Conservation (phyloP, 2,329 filamentous ascomycete species). For the Diaporthe aspalathi region DNA sequence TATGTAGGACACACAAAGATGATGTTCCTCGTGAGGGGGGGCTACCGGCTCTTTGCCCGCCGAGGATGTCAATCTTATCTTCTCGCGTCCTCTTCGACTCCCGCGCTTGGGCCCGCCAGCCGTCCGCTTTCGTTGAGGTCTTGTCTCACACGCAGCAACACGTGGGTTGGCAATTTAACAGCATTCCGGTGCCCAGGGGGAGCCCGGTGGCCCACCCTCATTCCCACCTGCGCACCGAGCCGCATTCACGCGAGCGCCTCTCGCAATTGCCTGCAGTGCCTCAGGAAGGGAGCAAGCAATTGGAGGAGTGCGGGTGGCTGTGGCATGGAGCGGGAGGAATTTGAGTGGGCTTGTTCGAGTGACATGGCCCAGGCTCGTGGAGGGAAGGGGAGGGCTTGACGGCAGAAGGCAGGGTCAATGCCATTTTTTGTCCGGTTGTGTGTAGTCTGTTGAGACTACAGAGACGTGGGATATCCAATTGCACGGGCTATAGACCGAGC, state of each 20-base stretch:
- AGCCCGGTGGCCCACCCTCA: background rate
- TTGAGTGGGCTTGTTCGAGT: background rate
- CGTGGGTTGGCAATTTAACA: conserved; percentile 19
- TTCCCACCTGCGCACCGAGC: background rate
- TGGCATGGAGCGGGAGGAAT: background rate
- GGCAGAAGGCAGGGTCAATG: background rate
- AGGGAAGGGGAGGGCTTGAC: background rate
- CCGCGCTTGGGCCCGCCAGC: conserved; percentile 8
- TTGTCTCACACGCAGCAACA: conserved; percentile 16
- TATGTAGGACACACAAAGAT: background rate
- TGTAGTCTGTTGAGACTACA: background rate
- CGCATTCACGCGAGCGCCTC: background rate
- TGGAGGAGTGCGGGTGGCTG: background rate
- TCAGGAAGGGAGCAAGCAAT: no score
- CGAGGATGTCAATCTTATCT: background rate
- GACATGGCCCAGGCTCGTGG: background rate
- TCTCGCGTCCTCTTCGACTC: background rate
- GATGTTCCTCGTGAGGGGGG: background rate
- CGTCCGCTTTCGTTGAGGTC: conserved; percentile 10
- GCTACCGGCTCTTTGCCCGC: background rate
- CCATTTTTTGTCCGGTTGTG: background rate
- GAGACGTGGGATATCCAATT: background rate
- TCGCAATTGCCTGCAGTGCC: background rate
- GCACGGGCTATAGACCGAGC: background rate
- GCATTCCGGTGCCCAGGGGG: conserved; percentile 16